Conservation (phyloP, 768 basidiomycete species). For the Tulasnella sp. region DNA sequence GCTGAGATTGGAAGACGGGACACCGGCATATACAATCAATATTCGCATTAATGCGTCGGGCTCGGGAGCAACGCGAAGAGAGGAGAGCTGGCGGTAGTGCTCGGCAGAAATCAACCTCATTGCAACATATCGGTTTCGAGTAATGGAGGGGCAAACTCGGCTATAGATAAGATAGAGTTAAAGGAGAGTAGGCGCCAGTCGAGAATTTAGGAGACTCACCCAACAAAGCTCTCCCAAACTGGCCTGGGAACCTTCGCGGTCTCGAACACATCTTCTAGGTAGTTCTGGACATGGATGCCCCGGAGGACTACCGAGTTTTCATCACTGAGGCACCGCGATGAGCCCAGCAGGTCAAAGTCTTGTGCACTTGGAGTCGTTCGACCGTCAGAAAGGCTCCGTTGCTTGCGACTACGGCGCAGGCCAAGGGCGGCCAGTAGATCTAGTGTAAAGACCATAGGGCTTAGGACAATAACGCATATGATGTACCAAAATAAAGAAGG, state of each 20-base stretch:
- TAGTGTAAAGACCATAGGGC: not conserved
- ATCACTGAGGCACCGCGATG: not conserved
- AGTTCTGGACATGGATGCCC: not conserved
- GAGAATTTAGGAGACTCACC: not conserved
- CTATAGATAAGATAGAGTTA: not conserved
- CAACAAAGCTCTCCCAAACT: not conserved
- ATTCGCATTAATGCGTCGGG: conserved; percentile 4
- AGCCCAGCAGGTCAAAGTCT: not conserved
- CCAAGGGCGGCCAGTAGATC: not conserved
- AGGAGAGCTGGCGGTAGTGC: not conserved
- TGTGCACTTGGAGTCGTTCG: not conserved
- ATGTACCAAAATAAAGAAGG: not conserved
- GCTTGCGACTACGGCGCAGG: not conserved
- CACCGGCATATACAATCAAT: conserved; percentile 4
- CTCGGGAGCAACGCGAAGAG: conserved; percentile 5
- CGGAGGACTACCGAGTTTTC: conserved; percentile 3
- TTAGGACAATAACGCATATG: not conserved
- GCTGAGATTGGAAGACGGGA: not conserved
- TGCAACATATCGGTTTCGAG: not conserved
- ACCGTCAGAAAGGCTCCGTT: not conserved
- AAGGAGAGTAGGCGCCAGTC: not conserved
- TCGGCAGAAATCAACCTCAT: conserved; percentile 4
- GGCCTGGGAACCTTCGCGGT: not conserved
- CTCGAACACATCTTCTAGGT: conserved; percentile 4
- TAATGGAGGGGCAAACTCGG: not conserved